Evolutionary conservation across 2,329 filamentous ascomycete genomes (phyloP), one percentile per base, ranked within the genome.

Genomic region (Calcarisporium arbuscula): DNA sequence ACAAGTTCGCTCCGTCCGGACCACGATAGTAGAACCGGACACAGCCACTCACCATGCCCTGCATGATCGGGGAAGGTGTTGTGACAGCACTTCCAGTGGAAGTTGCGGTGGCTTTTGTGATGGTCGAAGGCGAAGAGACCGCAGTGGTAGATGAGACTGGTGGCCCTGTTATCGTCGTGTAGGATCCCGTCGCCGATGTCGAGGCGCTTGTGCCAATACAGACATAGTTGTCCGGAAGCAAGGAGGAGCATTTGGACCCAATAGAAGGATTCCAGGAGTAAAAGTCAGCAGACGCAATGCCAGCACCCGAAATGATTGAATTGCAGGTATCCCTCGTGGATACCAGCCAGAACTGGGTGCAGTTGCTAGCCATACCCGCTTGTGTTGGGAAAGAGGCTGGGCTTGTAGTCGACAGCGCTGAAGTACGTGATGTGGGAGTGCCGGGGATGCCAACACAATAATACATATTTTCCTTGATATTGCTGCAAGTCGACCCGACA

Each of bases 371-470:
- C 10, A 25, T 25, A 25, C 14, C 22, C 10, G 22, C 14, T 25
- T 25, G 22, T 25, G 22, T 25, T 10, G 22, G 22, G 10, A 25
- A 4, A n/a, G n/a, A n/a, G 22, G 10, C 22, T 14, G 10, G 22
- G 22, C 22, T 14, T 10, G 22, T 9, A 25, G 17, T 17, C n/a
- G 29, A 10, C 9, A 18, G 29, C n/a, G 20, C 20, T n/a, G n/a
- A n/a, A n/a, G n/a, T n/a, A 11, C n/a, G 15, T 19, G 29, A 18
- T 18, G 29, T 31, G 10, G 29, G 29, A 9, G 29, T 31, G 10
- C 29, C 19, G n/a, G 29, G 29, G 10, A 18, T 19, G 10, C 29
- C 29, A 11, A 31, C 29, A 14, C 29, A 31, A 18, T 31, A 31
- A 14, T 18, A 31, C 9, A 7, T 7, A 14, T 18, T 18, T 11